Conservation (phyloP, 306 rosid species). For the Psophocarpus tetragonolobus region DNA sequence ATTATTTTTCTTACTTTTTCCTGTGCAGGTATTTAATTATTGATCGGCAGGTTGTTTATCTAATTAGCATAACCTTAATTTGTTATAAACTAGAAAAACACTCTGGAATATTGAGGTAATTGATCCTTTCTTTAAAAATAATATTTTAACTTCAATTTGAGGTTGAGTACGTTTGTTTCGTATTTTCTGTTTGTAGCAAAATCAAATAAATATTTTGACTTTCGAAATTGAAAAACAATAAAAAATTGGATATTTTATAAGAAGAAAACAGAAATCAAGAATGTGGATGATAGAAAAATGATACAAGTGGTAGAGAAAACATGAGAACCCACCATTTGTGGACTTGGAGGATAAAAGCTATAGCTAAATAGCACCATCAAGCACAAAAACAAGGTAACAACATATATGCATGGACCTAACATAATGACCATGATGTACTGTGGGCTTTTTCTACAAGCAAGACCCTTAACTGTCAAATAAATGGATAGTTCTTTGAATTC, state of each 20-base stretch:
- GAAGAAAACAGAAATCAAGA: constrained; percentile 39
- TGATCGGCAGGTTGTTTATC: no score
- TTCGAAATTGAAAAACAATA: not conserved
- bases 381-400: constrained; percentile 30
- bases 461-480: constrained; percentile 52
- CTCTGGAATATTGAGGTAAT: not conserved
- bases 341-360: constrained; percentile 24
- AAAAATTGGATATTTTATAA: constrained; percentile 29
- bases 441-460: constrained; percentile 41
- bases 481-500: constrained; percentile 55
- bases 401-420: constrained; percentile 39
- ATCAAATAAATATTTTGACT: not conserved
- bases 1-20: not conserved
- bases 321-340: constrained; percentile 46
- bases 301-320: constrained; percentile 46
- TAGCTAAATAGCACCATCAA: constrained; percentile 32
- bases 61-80: not conserved
- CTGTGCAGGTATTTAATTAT: not conserved
- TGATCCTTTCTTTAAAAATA: not conserved
- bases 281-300: constrained; percentile 40
- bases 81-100: not conserved
- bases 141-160: not conserved
- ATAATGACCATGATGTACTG: constrained; percentile 45
- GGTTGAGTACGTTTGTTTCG: not conserved
- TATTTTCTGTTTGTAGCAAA: not conserved